Conservation (phyloP, 805 yeast genomes). For the Saccharomyces cerevisiae region DNA sequence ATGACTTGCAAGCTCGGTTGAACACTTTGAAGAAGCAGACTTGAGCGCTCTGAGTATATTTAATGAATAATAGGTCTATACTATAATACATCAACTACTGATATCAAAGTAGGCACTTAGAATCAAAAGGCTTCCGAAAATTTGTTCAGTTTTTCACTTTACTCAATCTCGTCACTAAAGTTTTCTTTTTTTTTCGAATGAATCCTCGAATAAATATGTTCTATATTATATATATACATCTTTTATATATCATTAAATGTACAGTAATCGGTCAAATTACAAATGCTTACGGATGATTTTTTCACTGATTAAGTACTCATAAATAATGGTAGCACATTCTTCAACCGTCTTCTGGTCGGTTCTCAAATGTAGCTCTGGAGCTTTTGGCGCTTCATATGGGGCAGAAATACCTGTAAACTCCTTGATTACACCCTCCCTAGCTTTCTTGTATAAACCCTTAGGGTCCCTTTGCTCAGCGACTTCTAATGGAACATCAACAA, state of each 20-base stretch:
- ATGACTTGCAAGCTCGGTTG: slow-evolving; percentile 81
- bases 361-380: slow-evolving; percentile 73
- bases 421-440: slow-evolving; percentile 87
- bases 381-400: slow-evolving; percentile 87
- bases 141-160: background rate
- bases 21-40: slow-evolving; percentile 61
- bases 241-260: background rate
- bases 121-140: background rate
- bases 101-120: background rate
- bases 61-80: background rate
- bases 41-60: background rate
- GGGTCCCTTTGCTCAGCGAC: slow-evolving; percentile 97
- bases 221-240: background rate
- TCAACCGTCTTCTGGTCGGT: slow-evolving; percentile 68
- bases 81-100: background rate
- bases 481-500: slow-evolving; percentile 84
- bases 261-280: background rate
- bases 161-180: background rate
- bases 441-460: slow-evolving; percentile 92
- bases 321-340: slow-evolving; percentile 68
- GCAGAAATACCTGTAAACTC: slow-evolving; percentile 95
- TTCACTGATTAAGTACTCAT: slow-evolving; percentile 53
- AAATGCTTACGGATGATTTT: slow-evolving; percentile 19
- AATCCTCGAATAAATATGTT: background rate
- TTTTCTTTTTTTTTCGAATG: background rate